Base-by-base conservation (phyloP, 352 stramenopile species). In the Globisporangium iwayamae region DNA sequence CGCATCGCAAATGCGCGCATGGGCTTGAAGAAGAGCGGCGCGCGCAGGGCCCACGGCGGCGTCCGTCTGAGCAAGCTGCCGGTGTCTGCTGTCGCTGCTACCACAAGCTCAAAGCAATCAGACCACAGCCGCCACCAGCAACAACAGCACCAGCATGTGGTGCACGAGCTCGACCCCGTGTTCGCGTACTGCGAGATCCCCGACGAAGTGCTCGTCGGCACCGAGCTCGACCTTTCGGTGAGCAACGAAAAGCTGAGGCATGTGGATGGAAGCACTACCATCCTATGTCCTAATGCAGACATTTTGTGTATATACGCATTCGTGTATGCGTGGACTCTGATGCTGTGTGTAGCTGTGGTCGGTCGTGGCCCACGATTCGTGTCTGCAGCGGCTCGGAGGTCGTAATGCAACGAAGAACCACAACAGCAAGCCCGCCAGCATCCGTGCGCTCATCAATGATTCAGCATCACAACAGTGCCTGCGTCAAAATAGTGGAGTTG, bases 131-230 rank as follows among this genome's bases (percentile, higher is more conserved):
- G 1, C 22, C 22, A 25, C 22, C 22, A 25, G 22, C 22, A 25
- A 25, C 22, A 25, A 25, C 45, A 53, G 28, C 59, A 47, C 3
- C 20, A 48, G 8, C 60, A 72, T 18, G 57, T 47, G 2, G 74
- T 83, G 13, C 51, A 64, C 11, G 80, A 88, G 41, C 70, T 87
- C 43, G 75, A 73, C 47, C 67, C 71, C 0, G 55, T 41, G 14
- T 89, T 91, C 39, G 60, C 73, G 14, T 94, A 91, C 69, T 70
- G 73, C 18, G 72, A 85, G 34, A 72, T 94, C 16, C 85, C 85
- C 10, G 67, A 82, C 46, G 83, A 94, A 61, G 60, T 91, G 51
- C 76, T 92, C 5, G 51, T 63, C 32, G 85, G 83, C 7, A 60
- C 59, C 11, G 80, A 88, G 9, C 39, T 94, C 20, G 79, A 94